Base-by-base conservation (phyloP, 768 basidiomycete genomes). In the Roridomyces roridus region DNA sequence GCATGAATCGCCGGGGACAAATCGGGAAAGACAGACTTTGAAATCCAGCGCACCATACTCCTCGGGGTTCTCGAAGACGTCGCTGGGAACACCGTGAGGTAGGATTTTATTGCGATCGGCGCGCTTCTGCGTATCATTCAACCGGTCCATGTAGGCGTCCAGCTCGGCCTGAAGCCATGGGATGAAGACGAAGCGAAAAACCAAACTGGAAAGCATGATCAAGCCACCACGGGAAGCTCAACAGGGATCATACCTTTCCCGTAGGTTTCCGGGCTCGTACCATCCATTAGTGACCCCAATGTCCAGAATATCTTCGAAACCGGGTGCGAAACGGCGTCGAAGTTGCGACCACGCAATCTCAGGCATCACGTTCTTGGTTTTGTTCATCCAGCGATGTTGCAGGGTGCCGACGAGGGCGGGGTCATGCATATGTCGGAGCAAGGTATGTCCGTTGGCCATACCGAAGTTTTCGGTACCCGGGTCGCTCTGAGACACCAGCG, bases 271-370 rank as follows among this genome's bases (percentile, higher is more conserved):
- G 8, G 64, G 40, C 46, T 76, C 65, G 63, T 76, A 78, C 60
- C 51, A 68, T 1, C 69, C 70, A 4, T 51, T 14, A 4, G 55
- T 57, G 1, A 74, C 37, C 1, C 78, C 78, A 0, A 60, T 0
- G 0, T 79, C 68, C 0, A 81, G 57, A 0, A 75, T 51, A 9
- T 65, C 54, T 43, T 82, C 75, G 51, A 77, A 79, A 0, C 76
- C 76, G 0, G 72, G 76, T 0, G 72, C 64, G 41, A 73, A 81
- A 0, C 62, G 56, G 0, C 65, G 52, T 0, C 68, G 67, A 0
- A 78, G 46, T 9, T 70, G 64, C 0, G 74, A 74, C 78, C 79
- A 81, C 0, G 56, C 57, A 6, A 75, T 74, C 46, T 81, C 76
- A 0, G 74, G 71, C 59, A 70, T 73, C 11, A 79, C 65, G 57